These are phyloP conservation scores for Neurospora intermedia DNA, from an alignment of 495 filamentous ascomycete genomes.

Conservation along the genomic window DNA sequence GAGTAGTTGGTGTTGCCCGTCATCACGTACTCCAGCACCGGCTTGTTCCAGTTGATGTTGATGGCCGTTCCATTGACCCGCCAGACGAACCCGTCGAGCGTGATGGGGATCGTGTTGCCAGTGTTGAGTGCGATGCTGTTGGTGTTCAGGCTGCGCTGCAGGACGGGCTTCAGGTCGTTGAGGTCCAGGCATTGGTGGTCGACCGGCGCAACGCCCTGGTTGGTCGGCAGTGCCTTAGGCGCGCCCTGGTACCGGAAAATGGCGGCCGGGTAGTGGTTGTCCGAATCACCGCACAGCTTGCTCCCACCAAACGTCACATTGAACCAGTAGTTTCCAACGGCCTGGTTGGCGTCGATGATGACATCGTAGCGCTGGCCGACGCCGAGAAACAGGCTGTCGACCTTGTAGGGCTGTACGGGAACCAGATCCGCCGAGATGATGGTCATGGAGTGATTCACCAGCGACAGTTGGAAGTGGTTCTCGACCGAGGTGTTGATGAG, in stretches of 20 bases:
- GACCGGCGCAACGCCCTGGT: conserved; percentile 13
- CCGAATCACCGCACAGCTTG: conserved; percentile 19
- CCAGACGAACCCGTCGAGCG: conserved; percentile 27
- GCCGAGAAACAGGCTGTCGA: conserved; percentile 39
- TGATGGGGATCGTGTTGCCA: conserved; percentile 21
- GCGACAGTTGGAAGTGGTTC: conserved; percentile 30
- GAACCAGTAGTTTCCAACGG: conserved; percentile 51
- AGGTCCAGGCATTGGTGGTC: conserved; percentile 24
- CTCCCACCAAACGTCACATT: conserved; percentile 30
- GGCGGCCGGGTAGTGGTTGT: conserved; percentile 23
- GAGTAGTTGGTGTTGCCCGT: conserved; percentile 27
- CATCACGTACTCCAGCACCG: conserved; percentile 28
- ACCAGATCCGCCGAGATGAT: conserved; percentile 42
- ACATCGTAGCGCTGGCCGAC: conserved; percentile 66
- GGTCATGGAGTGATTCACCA: conserved; percentile 37
- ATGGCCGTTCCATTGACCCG: conserved; percentile 30
- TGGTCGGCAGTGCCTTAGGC: conserved; percentile 17
- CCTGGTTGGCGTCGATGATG: conserved; percentile 49
- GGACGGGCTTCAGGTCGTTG: conserved; percentile 22
- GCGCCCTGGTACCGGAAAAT: conserved; percentile 28
- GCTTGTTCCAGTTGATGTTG: conserved; percentile 33
- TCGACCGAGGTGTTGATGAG: conserved; percentile 47
- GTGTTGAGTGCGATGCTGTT: conserved; percentile 14
- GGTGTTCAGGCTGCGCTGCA: conserved; percentile 16
- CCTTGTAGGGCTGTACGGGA: conserved; percentile 37